phyloP scores from a whole-genome alignment of 2,329 filamentous ascomycete genomes.

The Parascedosporium putredinis region DNA sequence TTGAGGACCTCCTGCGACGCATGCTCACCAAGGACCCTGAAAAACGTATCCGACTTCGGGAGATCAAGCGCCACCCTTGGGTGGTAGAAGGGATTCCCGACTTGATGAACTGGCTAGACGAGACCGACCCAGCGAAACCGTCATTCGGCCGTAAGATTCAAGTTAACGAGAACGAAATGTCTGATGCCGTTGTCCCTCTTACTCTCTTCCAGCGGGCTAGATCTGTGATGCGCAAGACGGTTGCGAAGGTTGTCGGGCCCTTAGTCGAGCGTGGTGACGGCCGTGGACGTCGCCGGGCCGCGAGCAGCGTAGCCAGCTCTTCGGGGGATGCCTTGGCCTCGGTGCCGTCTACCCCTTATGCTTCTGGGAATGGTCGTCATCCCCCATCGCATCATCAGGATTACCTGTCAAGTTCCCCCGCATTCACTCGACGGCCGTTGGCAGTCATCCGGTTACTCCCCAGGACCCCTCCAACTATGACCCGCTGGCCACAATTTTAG shows the following conservation, averaged over 20 bases:
- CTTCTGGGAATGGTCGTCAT: background rate
- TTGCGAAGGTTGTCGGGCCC: conserved; percentile 53
- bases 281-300: conserved; percentile 41
- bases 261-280: conserved; percentile 47
- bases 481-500: conserved; percentile 12
- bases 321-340: conserved; percentile 39
- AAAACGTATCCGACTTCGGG: conserved; percentile 76
- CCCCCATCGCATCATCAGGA: background rate
- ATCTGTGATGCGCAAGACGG: conserved; percentile 62
- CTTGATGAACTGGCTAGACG: conserved; percentile 75
- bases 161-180: conserved; percentile 83
- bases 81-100: conserved; percentile 70
- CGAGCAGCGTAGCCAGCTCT: conserved; percentile 56
- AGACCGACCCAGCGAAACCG: conserved; percentile 74
- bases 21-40: conserved; percentile 84
- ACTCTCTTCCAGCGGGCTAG: conserved; percentile 77
- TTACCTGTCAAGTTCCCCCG: background rate
- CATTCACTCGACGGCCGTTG: conserved; percentile 36
- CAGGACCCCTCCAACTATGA: conserved; percentile 24
- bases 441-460: conserved; percentile 43
- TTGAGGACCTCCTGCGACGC: conserved; percentile 67
- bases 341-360: background rate
- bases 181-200: conserved; percentile 79
- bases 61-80: conserved; percentile 93
- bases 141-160: conserved; percentile 79